Percentiles rank a stretch among this genome's conserved stretches.
Evolutionary conservation across 2,329 filamentous ascomycete species (phyloP).

Genomic region (Cladophialophora carrionii): DNA sequence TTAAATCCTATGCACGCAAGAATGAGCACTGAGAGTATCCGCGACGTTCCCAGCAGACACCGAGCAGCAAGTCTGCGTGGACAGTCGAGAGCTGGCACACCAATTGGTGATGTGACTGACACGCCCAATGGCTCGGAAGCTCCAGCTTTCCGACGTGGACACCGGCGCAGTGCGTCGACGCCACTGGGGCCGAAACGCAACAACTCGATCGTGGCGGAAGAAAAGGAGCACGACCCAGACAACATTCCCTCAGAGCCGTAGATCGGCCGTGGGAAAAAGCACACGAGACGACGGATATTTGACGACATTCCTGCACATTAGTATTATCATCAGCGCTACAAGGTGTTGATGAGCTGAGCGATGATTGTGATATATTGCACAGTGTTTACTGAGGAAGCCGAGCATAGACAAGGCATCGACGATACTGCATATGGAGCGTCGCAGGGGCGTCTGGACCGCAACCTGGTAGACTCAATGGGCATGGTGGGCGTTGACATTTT

Average conservation of each 20-base stretch:
- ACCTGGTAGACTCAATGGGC: background rate
- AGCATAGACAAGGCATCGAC: conserved; percentile 6
- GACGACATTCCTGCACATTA: conserved; percentile 24
- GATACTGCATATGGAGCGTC: background rate
- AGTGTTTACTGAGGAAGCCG: background rate
- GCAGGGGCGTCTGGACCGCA: background rate
- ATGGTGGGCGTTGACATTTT: background rate
- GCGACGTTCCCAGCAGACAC: conserved; percentile 26
- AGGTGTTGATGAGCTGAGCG: background rate
- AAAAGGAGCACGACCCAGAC: conserved; percentile 29
- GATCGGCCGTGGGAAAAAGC: conserved; percentile 3
- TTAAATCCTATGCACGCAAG: conserved; percentile 23
- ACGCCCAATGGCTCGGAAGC: conserved; percentile 8
- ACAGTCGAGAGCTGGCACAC: conserved; percentile 22
- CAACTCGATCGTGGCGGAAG: conserved; percentile 27
- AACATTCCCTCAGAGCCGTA: background rate
- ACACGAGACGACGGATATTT: conserved; percentile 15
- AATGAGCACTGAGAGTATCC: conserved; percentile 35
- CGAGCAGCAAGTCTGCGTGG: conserved; percentile 31
- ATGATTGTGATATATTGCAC: conserved; percentile 14
- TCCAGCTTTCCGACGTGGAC: conserved; percentile 18
- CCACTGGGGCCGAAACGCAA: conserved; percentile 25
- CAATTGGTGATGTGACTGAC: background rate
- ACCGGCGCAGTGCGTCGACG: conserved; percentile 23
- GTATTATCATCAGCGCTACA: conserved; percentile 8